Evolutionary conservation across 2,329 filamentous ascomycete genomes (phyloP).

Genomic region (Parafenestella ontariensis): DNA sequence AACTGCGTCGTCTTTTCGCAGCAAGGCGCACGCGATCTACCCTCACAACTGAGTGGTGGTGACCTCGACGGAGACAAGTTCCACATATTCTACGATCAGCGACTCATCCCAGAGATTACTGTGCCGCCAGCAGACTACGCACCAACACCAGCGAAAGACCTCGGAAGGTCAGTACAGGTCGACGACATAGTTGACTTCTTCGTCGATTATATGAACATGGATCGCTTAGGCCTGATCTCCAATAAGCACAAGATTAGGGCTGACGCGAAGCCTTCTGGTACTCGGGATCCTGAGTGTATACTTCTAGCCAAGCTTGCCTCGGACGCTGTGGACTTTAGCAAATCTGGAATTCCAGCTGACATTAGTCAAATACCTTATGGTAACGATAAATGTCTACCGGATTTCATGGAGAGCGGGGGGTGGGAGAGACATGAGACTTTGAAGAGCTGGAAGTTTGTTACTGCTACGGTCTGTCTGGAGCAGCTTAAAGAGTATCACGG

Average conservation of each 20-base stretch:
- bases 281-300: constrained; percentile 41
- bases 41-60: constrained; percentile 79
- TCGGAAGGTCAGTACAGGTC: constrained; percentile 65
- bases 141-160: constrained; percentile 61
- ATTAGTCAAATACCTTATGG: constrained; percentile 24
- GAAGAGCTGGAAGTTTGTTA: constrained; percentile 62
- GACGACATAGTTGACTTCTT: constrained; percentile 82
- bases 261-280: constrained; percentile 43
- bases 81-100: constrained; percentile 76
- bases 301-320: constrained; percentile 50
- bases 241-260: constrained; percentile 52
- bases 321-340: constrained; percentile 41
- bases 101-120: constrained; percentile 53
- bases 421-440: constrained; percentile 43
- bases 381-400: constrained; percentile 49
- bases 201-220: constrained; percentile 59
- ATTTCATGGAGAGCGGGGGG: constrained; percentile 58
- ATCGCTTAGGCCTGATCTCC: constrained; percentile 53
- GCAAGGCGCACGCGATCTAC: constrained; percentile 73
- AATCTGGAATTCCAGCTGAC: constrained; percentile 29
- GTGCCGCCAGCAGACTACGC: constrained; percentile 75
- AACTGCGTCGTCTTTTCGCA: constrained; percentile 85
- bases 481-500: constrained; percentile 51
- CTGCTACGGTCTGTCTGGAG: constrained; percentile 58
- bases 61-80: constrained; percentile 86